Conservation (phyloP, 257 asterid species). For the Nyctanthes arbortristis region DNA sequence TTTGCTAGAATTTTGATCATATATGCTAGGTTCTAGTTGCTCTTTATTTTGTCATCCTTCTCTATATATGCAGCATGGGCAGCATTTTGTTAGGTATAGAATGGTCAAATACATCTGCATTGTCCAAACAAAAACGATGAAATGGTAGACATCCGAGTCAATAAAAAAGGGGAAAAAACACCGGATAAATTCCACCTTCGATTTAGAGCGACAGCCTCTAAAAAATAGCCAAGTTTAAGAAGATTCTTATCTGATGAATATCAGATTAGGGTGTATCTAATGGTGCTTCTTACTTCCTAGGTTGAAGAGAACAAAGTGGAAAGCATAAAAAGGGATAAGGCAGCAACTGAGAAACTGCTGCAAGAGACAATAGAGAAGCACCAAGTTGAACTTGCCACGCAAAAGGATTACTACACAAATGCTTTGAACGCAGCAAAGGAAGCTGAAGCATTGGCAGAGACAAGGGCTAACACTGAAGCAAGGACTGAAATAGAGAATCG, state of each 20-base stretch:
- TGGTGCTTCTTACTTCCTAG: slow-evolving; percentile 33
- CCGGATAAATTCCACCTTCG: too few species aligned
- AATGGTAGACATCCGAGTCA: too few species aligned
- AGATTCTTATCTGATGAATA: too few species aligned
- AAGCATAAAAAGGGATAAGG: slow-evolving; percentile 86
- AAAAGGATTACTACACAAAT: slow-evolving; percentile 83
- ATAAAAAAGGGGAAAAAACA: too few species aligned
- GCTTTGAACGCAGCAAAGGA: slow-evolving; percentile 90
- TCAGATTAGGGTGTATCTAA: not conserved
- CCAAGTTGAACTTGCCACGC: slow-evolving; percentile 82
- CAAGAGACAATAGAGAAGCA: slow-evolving; percentile 95
- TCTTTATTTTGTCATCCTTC: not conserved
- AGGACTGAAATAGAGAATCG: slow-evolving; percentile 80
- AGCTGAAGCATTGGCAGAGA: slow-evolving; percentile 96
- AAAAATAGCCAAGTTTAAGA: too few species aligned
- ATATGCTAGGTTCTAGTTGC: not conserved
- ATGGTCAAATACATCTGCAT: too few species aligned
- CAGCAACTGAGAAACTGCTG: slow-evolving; percentile 85
- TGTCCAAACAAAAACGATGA: too few species aligned
- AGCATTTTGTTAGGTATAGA: not conserved
- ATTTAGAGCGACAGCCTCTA: too few species aligned
- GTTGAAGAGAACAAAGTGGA: slow-evolving; percentile 97
- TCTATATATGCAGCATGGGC: not conserved
- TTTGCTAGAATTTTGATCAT: not conserved
- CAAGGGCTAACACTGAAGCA: slow-evolving; percentile 88